Percentiles rank a stretch among this genome's conserved stretches.
These are phyloP conservation scores for Aspergillus funiculosus DNA, from an alignment of 495 filamentous ascomycete genomes.

Conservation along the genomic window DNA sequence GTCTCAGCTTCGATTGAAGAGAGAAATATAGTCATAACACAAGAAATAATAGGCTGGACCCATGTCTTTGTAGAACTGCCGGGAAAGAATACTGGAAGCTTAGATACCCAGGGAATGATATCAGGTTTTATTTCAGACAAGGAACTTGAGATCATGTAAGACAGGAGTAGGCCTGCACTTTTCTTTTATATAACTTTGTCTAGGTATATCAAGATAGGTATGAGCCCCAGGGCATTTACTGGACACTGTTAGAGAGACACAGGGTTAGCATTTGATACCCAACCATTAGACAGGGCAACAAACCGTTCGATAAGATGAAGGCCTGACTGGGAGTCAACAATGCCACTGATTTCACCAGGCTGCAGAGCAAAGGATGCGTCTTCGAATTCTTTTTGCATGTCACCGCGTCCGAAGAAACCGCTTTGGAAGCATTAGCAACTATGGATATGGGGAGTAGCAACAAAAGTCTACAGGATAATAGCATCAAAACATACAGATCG, in stretches of 20 bases:
- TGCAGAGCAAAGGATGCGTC: constrained; percentile 85
- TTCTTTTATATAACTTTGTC: background rate
- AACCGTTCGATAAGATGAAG: constrained; percentile 95
- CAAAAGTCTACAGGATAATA: background rate
- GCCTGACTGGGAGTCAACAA: constrained; percentile 90
- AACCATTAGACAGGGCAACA: constrained; percentile 18
- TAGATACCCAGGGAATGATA: no score
- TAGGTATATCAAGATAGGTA: constrained; percentile 5
- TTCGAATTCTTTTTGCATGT: constrained; percentile 99
- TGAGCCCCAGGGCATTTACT: constrained; percentile 18
- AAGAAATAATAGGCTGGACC: no score
- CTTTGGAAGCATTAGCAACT: constrained; percentile 36
- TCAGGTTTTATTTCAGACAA: no score
- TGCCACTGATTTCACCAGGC: constrained; percentile 73
- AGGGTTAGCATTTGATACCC: constrained; percentile 13
- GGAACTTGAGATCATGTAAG: no score
- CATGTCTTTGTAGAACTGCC: no score
- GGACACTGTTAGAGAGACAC: constrained; percentile 23
- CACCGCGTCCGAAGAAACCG: constrained; percentile 84
- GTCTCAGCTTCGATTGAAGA: no score
- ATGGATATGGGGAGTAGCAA: background rate
- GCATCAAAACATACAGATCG: constrained; percentile 59
- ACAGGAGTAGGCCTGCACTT: no score
- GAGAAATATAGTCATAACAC: no score
- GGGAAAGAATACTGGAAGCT: no score